These are phyloP conservation scores for Podila verticillata DNA, from an alignment of 192 early-diverging fungal species.

Conservation along the genomic window DNA sequence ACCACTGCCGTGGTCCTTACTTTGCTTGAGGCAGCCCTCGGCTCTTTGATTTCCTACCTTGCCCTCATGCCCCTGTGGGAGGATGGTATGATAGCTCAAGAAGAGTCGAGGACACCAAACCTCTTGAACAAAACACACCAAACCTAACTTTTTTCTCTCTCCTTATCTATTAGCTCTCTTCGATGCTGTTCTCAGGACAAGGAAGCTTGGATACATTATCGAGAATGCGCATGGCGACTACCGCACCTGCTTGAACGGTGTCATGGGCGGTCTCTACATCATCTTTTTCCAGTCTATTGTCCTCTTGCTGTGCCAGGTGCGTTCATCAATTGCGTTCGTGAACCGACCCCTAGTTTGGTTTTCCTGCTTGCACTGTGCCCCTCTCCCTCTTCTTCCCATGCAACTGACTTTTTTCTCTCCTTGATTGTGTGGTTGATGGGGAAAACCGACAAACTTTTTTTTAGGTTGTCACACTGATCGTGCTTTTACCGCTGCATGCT, in stretches of 20 bases:
- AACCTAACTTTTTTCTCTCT: background rate
- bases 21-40: slow-evolving; percentile 60
- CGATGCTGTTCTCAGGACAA: slow-evolving; percentile 60
- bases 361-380: slow-evolving; percentile 38
- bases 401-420: slow-evolving; percentile 16
- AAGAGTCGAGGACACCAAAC: no score
- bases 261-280: slow-evolving; percentile 27
- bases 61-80: slow-evolving; percentile 66
- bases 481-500: slow-evolving; percentile 68
- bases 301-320: slow-evolving; percentile 38
- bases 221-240: slow-evolving; percentile 48
- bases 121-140: background rate
- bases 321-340: background rate
- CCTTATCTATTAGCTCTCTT: slow-evolving; percentile 51
- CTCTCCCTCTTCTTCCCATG: slow-evolving; percentile 15
- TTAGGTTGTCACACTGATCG: slow-evolving; percentile 59
- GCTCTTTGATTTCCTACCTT: slow-evolving; percentile 62
- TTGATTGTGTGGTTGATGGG: background rate
- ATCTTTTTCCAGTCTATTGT: slow-evolving; percentile 45
- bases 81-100: slow-evolving; percentile 44
- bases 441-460: background rate
- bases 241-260: slow-evolving; percentile 40
- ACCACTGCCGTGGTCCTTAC: slow-evolving; percentile 57
- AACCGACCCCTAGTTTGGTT: slow-evolving; percentile 9
- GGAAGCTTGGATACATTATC: slow-evolving; percentile 56